Conservation (phyloP, 2,329 filamentous ascomycete species). For the Diplodia corticola region DNA sequence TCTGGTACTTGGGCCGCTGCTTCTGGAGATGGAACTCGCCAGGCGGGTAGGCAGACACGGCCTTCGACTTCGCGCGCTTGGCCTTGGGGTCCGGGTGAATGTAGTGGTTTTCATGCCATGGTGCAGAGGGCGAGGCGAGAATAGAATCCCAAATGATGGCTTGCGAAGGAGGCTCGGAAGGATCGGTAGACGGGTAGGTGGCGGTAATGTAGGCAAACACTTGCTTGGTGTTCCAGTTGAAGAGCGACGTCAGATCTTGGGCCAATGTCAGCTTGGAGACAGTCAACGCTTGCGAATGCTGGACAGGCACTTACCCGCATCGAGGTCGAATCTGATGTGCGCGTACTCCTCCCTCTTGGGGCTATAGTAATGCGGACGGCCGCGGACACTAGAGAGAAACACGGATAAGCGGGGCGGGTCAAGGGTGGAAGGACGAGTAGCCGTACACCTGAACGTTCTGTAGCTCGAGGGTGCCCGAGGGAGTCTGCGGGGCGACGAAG, state of each 20-base stretch:
- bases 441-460: slow-evolving; percentile 82
- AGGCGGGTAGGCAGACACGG: slow-evolving; percentile 44
- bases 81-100: slow-evolving; percentile 57
- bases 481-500: slow-evolving; percentile 67
- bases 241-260: slow-evolving; percentile 78
- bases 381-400: slow-evolving; percentile 65
- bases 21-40: slow-evolving; percentile 77
- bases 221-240: slow-evolving; percentile 99
- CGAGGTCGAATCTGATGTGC: slow-evolving; percentile 87
- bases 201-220: slow-evolving; percentile 95
- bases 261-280: slow-evolving; percentile 16
- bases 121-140: slow-evolving; percentile 71
- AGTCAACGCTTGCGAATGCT: not conserved
- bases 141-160: slow-evolving; percentile 96
- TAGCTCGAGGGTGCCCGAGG: slow-evolving; percentile 63
- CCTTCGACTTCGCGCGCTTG: slow-evolving; percentile 25
- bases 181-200: slow-evolving; percentile 57
- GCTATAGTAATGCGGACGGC: slow-evolving; percentile 94
- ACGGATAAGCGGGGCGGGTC: not conserved
- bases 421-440: not conserved
- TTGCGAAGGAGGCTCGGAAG: slow-evolving; percentile 51
- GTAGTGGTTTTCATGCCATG: slow-evolving; percentile 53
- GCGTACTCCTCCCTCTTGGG: slow-evolving; percentile 94
- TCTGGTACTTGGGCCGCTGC: slow-evolving; percentile 94
- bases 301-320: slow-evolving; percentile 58